Base-by-base conservation (phyloP, 2,329 filamentous ascomycete species). In the Coniochaeta ligniaria region DNA sequence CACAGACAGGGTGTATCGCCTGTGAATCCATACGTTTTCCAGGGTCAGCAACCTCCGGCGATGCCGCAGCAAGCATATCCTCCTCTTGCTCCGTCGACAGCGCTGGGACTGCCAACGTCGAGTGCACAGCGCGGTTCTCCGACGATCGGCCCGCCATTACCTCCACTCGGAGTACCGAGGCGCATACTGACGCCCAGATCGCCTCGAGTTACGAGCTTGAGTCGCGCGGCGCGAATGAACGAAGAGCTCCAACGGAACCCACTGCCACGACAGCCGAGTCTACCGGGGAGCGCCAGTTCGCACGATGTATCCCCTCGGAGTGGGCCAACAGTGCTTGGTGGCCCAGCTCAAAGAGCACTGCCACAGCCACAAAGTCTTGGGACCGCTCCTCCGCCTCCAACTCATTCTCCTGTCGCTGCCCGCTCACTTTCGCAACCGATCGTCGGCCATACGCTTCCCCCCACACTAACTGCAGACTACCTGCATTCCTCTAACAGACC, bases 161-260 rank as follows among this genome's bases (percentile, higher is more conserved):
- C 66, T 70, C 1, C 65, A 70, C 6, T 63, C 73, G 26, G 71
- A 68, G 60, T 66, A 59, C 57, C 73, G 60, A 75, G 83, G 64
- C 79, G 80, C 36, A 79, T 84, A n/a, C 68, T 86, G 62, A 85
- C 82, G 12, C 83, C 85, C 0, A 78, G 80, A 64, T 86, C 85
- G 11, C 84, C 84, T 45, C 80, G 84, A 63, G 76, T 80, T 28
- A 74, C 79, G 20, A 85, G 81, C 66, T 67, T 82, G 14, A 77
- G 77, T 35, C 71, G 74, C 17, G 68, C 70, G 50, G 66, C 68
- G 12, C 65, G 69, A 62, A 69, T 71, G 57, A 62, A 68, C 26
- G 62, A 70, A 26, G 72, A 70, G 55, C 58, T 68, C 8, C 70
- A 72, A 9, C 71, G 70, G 12, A 47, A 63, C 52, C 65, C 60